These are phyloP conservation scores for Calycina marina DNA, from an alignment of 2,329 filamentous ascomycete genomes.

Conservation along the genomic window DNA sequence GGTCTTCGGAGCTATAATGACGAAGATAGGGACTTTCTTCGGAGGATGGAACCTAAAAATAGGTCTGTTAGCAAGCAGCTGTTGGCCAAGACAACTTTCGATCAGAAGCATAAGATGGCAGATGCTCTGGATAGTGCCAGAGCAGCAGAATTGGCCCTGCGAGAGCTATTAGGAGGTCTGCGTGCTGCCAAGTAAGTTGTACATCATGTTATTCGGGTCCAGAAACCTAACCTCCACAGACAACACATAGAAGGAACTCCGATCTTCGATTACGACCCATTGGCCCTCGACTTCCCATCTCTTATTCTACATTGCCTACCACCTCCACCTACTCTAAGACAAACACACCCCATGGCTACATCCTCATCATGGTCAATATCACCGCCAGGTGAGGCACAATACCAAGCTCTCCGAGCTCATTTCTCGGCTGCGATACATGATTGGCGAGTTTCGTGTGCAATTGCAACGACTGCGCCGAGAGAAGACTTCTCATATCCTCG, in stretches of 20 bases:
- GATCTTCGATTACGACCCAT: conserved; percentile 70
- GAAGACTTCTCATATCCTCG: conserved; percentile 33
- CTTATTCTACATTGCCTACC: conserved; percentile 71
- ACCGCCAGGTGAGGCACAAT: conserved; percentile 60
- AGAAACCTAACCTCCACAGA: conserved; percentile 23
- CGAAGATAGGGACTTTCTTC: conserved; percentile 21
- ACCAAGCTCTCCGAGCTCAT: conserved; percentile 52
- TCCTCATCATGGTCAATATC: conserved; percentile 68
- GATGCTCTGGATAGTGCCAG: conserved; percentile 67
- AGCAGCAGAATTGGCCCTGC: conserved; percentile 71
- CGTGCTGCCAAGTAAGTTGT: conserved; percentile 63
- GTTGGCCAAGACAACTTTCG: conserved; percentile 38
- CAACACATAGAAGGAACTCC: conserved; percentile 40
- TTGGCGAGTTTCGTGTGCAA: conserved; percentile 42
- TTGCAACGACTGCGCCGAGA: conserved; percentile 32
- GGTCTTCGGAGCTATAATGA: conserved; percentile 24
- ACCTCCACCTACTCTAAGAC: conserved; percentile 65
- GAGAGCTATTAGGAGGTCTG: conserved; percentile 69
- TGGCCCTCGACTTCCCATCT: conserved; percentile 72
- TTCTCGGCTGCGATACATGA: conserved; percentile 53
- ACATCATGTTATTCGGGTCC: not conserved
- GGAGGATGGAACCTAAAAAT: conserved; percentile 22
- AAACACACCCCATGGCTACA: conserved; percentile 62
- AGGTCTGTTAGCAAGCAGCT: conserved; percentile 33
- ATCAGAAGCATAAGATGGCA: conserved; percentile 44